Percentiles rank a stretch among this genome's conserved stretches.
Conservation (phyloP, 805 yeast genomes). For the Lipomyces lipofer region DNA sequence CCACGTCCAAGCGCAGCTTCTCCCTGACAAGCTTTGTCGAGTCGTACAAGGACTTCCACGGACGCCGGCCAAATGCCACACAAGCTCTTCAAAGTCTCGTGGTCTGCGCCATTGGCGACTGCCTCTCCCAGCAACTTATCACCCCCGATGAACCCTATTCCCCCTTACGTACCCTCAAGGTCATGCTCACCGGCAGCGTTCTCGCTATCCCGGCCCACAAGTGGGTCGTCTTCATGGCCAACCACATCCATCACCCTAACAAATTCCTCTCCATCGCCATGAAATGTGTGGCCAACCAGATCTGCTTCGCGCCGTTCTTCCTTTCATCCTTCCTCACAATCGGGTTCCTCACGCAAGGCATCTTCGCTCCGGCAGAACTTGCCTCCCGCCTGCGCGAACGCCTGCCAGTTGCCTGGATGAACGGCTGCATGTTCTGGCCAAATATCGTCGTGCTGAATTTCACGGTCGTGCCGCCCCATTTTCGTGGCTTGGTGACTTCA, state of each 20-base stretch:
- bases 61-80: slow-evolving; percentile 24
- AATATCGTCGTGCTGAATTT: slow-evolving; percentile 26
- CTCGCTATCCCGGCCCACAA: slow-evolving; percentile 24
- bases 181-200: slow-evolving; percentile 22
- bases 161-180: slow-evolving; percentile 21
- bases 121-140: slow-evolving; percentile 18
- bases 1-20: not conserved
- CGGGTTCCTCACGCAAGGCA: slow-evolving; percentile 24
- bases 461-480: slow-evolving; percentile 29
- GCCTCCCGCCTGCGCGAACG: slow-evolving; percentile 14
- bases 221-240: slow-evolving; percentile 25
- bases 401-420: slow-evolving; percentile 29
- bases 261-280: slow-evolving; percentile 16
- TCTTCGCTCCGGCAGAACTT: slow-evolving; percentile 11
- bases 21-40: not conserved
- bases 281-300: slow-evolving; percentile 24
- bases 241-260: slow-evolving; percentile 24
- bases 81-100: slow-evolving; percentile 22
- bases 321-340: slow-evolving; percentile 23
- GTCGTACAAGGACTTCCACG: slow-evolving; percentile 23
- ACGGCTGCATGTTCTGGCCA: slow-evolving; percentile 32
- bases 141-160: slow-evolving; percentile 15
- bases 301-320: slow-evolving; percentile 27
- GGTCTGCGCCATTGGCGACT: slow-evolving; percentile 20
- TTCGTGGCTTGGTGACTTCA: slow-evolving; percentile 29